Conservation (phyloP, 345 rosid species). For the Rhizophora mangle region DNA sequence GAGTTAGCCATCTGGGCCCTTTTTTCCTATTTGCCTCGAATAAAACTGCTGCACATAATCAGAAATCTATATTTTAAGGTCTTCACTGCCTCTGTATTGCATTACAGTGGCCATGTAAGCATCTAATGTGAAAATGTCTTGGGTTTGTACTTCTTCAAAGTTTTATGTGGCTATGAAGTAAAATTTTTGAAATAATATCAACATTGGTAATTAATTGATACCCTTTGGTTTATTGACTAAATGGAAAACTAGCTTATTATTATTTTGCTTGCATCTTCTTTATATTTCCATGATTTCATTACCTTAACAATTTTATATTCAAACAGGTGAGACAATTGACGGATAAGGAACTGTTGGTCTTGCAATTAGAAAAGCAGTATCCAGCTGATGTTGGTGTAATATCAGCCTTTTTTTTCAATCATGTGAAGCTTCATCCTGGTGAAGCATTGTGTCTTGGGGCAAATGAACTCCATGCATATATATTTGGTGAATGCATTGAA, state of each 20-base stretch:
- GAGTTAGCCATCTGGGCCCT: too few species aligned
- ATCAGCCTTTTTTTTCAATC: slow-evolving; percentile 81
- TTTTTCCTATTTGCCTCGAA: too few species aligned
- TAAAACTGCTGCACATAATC: not conserved
- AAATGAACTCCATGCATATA: slow-evolving; percentile 92
- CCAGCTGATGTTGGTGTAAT: slow-evolving; percentile 83
- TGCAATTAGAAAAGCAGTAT: slow-evolving; percentile 81
- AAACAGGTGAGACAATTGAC: slow-evolving; percentile 70
- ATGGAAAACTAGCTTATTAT: not conserved
- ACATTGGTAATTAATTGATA: not conserved
- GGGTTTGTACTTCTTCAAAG: not conserved
- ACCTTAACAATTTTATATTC: not conserved
- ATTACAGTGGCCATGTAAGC: not conserved
- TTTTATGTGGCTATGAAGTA: too few species aligned
- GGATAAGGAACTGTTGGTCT: slow-evolving; percentile 78
- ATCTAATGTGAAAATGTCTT: not conserved
- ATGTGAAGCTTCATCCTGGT: slow-evolving; percentile 88
- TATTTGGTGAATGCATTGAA: slow-evolving; percentile 85
- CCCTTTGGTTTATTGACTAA: not conserved
- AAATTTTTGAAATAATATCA: too few species aligned
- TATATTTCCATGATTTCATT: slow-evolving; percentile 6
- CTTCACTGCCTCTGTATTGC: not conserved
- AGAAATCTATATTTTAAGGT: not conserved
- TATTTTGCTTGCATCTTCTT: slow-evolving; percentile 3
- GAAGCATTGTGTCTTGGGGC: slow-evolving; percentile 96